Conservation (phyloP, 371 early-diverging fungal genomes). For the Syncephalastrum sp. region DNA sequence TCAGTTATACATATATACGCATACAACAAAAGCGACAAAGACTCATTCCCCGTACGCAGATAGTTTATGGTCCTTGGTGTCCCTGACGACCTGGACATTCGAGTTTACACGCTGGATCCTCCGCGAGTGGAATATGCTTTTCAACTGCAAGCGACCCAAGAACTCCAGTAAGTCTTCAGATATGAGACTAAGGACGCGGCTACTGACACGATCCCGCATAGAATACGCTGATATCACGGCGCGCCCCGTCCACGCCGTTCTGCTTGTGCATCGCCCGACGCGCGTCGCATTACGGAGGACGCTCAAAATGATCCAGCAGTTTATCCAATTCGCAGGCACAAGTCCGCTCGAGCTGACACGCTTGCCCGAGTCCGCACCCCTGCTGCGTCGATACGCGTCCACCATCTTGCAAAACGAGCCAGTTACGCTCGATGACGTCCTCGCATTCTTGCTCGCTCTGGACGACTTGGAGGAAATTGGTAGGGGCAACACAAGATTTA, state of each 20-base stretch:
- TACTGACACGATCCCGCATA: neutral
- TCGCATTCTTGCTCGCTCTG: slow-evolving; percentile 30
- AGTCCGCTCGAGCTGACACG: slow-evolving; percentile 27
- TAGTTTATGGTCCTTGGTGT: slow-evolving; percentile 40
- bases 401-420: slow-evolving; percentile 24
- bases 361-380: slow-evolving; percentile 24
- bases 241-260: slow-evolving; percentile 30
- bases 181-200: neutral
- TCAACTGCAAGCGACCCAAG: slow-evolving; percentile 29
- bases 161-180: slow-evolving; percentile 21
- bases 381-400: slow-evolving; percentile 25
- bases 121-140: slow-evolving; percentile 36
- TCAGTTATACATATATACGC: neutral
- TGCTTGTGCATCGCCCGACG: slow-evolving; percentile 32
- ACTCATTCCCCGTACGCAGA: slow-evolving; percentile 10
- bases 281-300: slow-evolving; percentile 22
- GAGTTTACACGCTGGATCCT: slow-evolving; percentile 38
- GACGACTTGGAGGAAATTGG: slow-evolving; percentile 5
- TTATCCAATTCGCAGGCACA: slow-evolving; percentile 24
- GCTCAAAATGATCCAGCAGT: slow-evolving; percentile 30
- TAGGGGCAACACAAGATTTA: neutral
- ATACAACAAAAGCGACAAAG: neutral
- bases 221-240: slow-evolving; percentile 19
- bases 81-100: slow-evolving; percentile 35
- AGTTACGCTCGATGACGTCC: slow-evolving; percentile 24